Evolutionary conservation across 2,329 filamentous ascomycete species (phyloP), one percentile per base, ranked within the genome.

Genomic region (Emericellopsis atlantica): DNA sequence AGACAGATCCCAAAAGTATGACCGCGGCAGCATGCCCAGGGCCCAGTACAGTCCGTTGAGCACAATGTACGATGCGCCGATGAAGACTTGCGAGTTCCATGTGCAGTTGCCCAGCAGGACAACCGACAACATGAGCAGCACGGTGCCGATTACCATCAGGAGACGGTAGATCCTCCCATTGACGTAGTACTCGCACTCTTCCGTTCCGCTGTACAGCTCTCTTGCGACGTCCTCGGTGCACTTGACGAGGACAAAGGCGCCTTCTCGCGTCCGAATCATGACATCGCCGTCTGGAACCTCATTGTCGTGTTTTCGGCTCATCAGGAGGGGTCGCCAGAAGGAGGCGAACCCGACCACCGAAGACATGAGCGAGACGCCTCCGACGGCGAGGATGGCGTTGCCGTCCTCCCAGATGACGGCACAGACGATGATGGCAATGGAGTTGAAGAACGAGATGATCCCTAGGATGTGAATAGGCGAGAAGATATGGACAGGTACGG

Each of bases 31-130:
- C 53, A 76, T 55, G 16, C 71, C 68, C 40, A 74, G 60, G 2
- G 60, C 59, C 76, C 75, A 81, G 53, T 79, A 79, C 0, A 72
- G 53, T 9, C 67, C 70, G 44, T 81, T 81, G 39, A 81, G 62
- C 4, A 70, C 46, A 41, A 81, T 72, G 47, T 81, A 81, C 2
- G 67, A 62, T 3, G 57, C 61, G 6, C 73, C 74, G 44, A 79
- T 72, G 10, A 75, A 68, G 9, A 73, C 66, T 54, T 81, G 76
- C 45, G 72, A 70, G 36, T 66, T 64, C 65, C 74, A 79, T n/a
- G 66, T 66, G 54, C 74, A 76, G 51, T 80, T 80, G 2, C 75
- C 76, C 29, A 81, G 56, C 12, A 79, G 57, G 11, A 81, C 72
- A 10, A 81, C 73, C 1, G 70, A 67, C 4, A 73, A 51, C 76